Percentiles rank a stretch among this genome's conserved stretches.
These are phyloP conservation scores for Magnusiomyces paraingens DNA, from an alignment of 1,139 yeast species.

Conservation along the genomic window DNA sequence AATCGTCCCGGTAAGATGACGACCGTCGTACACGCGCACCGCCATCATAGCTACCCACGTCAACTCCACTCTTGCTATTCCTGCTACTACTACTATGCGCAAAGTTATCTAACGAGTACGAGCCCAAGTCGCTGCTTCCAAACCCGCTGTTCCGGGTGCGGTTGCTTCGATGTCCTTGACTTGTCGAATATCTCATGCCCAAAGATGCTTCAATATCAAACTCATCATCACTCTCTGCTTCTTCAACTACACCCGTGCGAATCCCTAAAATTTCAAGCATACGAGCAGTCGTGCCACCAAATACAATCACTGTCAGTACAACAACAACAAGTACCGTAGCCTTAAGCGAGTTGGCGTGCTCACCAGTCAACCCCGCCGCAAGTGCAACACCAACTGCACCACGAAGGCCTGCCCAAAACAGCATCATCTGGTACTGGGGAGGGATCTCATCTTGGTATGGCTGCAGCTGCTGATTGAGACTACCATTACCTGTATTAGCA, in stretches of 20 bases:
- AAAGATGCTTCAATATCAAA: slow-evolving; percentile 81
- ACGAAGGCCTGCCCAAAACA: slow-evolving; percentile 98
- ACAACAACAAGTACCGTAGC: slow-evolving; percentile 97
- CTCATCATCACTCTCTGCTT: slow-evolving; percentile 82
- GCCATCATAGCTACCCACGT: slow-evolving; percentile 9
- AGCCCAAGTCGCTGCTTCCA: slow-evolving; percentile 4
- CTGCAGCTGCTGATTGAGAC: slow-evolving; percentile 20
- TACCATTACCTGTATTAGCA: not conserved
- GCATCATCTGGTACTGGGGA: slow-evolving; percentile 96
- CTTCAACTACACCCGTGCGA: slow-evolving; percentile 84
- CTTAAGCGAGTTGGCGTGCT: slow-evolving; percentile 75
- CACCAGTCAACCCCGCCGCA: slow-evolving; percentile 97
- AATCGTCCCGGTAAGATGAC: slow-evolving; percentile 23
- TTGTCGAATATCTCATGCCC: slow-evolving; percentile 14
- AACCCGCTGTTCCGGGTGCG: slow-evolving; percentile 2
- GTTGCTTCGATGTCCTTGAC: not conserved
- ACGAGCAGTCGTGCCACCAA: slow-evolving; percentile 98
- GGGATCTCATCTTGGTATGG: slow-evolving; percentile 83
- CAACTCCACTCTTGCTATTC: slow-evolving; percentile 4
- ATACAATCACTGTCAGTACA: slow-evolving; percentile 88
- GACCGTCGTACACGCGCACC: slow-evolving; percentile 21
- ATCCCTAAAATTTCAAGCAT: slow-evolving; percentile 95
- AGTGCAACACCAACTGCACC: slow-evolving; percentile 99
- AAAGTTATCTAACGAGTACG: not conserved
- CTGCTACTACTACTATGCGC: not conserved